These are phyloP conservation scores for Glycine soja DNA, from an alignment of 306 rosid species.

Conservation along the genomic window DNA sequence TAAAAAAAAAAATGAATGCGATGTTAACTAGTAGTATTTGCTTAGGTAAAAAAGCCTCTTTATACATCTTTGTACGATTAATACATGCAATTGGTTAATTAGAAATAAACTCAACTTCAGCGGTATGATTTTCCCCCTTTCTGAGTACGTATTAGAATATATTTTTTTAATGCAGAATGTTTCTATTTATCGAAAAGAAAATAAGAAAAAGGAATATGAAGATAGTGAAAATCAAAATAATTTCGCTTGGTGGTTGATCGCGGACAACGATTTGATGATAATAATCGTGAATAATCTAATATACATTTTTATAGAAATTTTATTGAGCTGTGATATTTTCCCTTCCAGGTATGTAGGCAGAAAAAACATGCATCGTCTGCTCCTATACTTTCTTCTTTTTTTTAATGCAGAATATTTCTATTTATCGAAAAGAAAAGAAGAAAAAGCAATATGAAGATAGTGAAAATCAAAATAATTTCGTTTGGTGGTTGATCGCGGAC, in stretches of 20 bases:
- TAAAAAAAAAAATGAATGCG: too few relatives aligned
- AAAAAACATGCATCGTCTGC: neutral
- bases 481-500: neutral
- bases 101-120: too few relatives aligned
- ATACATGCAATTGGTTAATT: neutral
- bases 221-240: constrained; percentile 8
- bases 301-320: too few relatives aligned
- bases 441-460: constrained; percentile 3
- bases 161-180: neutral
- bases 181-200: neutral
- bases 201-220: neutral
- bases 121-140: too few relatives aligned
- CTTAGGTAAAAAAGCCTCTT: too few relatives aligned
- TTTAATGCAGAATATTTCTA: neutral
- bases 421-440: neutral
- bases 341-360: neutral
- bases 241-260: neutral
- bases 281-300: too few relatives aligned
- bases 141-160: too few relatives aligned
- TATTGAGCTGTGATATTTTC: neutral
- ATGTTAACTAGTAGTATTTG: too few relatives aligned
- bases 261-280: too few relatives aligned
- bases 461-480: neutral
- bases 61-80: too few relatives aligned
- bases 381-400: neutral